Evolutionary conservation across 805 yeast species (phyloP).

Genomic region (Candida takata): DNA sequence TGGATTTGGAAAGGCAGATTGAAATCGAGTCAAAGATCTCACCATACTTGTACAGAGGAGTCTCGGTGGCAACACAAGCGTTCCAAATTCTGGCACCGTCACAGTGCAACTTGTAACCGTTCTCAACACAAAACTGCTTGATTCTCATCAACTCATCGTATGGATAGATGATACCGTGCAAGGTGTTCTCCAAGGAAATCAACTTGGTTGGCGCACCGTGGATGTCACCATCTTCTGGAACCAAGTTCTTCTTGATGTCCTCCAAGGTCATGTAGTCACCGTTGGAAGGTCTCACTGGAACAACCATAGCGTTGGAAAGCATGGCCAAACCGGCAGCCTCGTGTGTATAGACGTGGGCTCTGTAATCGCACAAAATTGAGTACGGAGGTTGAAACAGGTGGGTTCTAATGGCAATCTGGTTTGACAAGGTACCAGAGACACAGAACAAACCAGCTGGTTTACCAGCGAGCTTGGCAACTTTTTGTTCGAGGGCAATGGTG

Average conservation of each 20-base stretch:
- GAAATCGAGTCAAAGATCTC: constrained; percentile 82
- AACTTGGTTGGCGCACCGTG: constrained; percentile 84
- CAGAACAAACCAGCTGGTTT: constrained; percentile 78
- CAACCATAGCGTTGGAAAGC: constrained; percentile 86
- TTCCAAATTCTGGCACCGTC: constrained; percentile 97
- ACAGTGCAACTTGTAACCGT: constrained; percentile 62
- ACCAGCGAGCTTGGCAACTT: constrained; percentile 65
- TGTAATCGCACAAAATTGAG: constrained; percentile 71
- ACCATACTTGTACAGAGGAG: constrained; percentile 61
- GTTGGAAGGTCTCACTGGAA: constrained; percentile 73
- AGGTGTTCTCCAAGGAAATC: constrained; percentile 78
- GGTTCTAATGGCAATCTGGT: constrained; percentile 80
- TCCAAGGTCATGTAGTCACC: constrained; percentile 71
- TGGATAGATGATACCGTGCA: constrained; percentile 80
- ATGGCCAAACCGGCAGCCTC: constrained; percentile 92
- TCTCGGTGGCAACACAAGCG: constrained; percentile 58
- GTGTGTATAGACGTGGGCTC: constrained; percentile 73
- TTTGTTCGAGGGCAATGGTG: constrained; percentile 56
- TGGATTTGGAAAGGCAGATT: constrained; percentile 78
- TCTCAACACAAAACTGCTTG: constrained; percentile 57
- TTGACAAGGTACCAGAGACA: constrained; percentile 85
- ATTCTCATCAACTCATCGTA: constrained; percentile 70
- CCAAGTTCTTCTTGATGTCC: constrained; percentile 53
- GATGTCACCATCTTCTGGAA: constrained; percentile 71
- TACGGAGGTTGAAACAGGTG: constrained; percentile 79